Conservation (phyloP, 805 yeast species). For the Cyberlindnera xishuangbannaensis region DNA sequence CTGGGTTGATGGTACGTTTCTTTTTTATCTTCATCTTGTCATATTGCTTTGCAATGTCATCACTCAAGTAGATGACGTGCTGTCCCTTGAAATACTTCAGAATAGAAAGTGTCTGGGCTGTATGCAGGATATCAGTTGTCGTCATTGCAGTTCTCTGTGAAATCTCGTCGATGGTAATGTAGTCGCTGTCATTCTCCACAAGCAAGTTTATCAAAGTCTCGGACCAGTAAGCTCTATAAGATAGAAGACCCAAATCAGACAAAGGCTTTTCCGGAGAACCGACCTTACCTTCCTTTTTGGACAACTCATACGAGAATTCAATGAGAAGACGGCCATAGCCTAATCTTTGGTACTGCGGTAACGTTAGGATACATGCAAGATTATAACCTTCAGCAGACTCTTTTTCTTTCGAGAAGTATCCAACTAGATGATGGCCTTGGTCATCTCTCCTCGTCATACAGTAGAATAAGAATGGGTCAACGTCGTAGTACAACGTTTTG, state of each 20-base stretch:
- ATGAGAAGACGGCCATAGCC: slow-evolving; percentile 91
- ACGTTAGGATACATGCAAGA: slow-evolving; percentile 92
- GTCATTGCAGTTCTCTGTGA: slow-evolving; percentile 89
- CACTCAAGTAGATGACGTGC: slow-evolving; percentile 81
- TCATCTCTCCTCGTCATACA: slow-evolving; percentile 91
- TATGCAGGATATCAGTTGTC: slow-evolving; percentile 90
- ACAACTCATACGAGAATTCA: slow-evolving; percentile 88
- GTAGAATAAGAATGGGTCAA: slow-evolving; percentile 93
- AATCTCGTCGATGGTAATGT: slow-evolving; percentile 82
- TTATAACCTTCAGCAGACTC: slow-evolving; percentile 94
- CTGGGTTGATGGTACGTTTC: slow-evolving; percentile 70
- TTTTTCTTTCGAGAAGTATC: slow-evolving; percentile 94
- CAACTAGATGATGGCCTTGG: slow-evolving; percentile 92
- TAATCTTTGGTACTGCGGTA: slow-evolving; percentile 93
- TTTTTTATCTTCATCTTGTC: slow-evolving; percentile 63
- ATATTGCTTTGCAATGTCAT: slow-evolving; percentile 71
- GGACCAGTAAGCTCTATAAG: slow-evolving; percentile 96
- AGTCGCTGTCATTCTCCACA: slow-evolving; percentile 48
- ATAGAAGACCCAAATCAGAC: slow-evolving; percentile 86
- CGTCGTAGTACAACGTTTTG: slow-evolving; percentile 94
- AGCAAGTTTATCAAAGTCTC: slow-evolving; percentile 75
- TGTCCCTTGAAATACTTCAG: slow-evolving; percentile 92
- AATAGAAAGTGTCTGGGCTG: slow-evolving; percentile 86
- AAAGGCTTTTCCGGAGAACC: slow-evolving; percentile 98
- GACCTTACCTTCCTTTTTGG: slow-evolving; percentile 79